A percentile compares a stretch with the other conserved stretches of the same genome.
Evolutionary conservation across 2,329 filamentous ascomycete genomes (phyloP).

Genomic region (Phialocephala subalpina): DNA sequence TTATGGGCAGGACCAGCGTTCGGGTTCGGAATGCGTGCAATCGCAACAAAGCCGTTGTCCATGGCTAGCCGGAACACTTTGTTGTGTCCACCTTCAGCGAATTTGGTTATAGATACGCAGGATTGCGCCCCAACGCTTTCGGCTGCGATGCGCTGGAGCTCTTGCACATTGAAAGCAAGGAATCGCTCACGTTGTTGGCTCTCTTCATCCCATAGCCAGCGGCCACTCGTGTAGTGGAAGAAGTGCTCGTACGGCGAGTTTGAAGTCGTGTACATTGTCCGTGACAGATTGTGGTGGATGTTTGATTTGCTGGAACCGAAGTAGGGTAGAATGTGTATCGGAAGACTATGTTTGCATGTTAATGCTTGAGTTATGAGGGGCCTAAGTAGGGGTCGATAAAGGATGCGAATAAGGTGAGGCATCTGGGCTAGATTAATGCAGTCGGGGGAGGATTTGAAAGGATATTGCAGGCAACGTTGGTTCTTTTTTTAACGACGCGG

Average conservation of each 20-base stretch:
- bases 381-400: no score
- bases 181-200: slow-evolving; percentile 45
- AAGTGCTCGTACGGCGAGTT: slow-evolving; percentile 32
- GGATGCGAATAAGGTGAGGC: no score
- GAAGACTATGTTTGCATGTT: no score
- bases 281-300: slow-evolving; percentile 1
- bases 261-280: not conserved
- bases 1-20: slow-evolving; percentile 31
- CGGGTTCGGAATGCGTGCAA: slow-evolving; percentile 37
- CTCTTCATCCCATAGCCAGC: slow-evolving; percentile 48
- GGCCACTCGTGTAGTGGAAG: slow-evolving; percentile 45
- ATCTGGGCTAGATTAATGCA: no score
- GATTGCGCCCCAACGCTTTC: slow-evolving; percentile 40
- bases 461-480: no score
- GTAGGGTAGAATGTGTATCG: no score
- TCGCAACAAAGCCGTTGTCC: slow-evolving; percentile 40
- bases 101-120: slow-evolving; percentile 48
- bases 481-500: no score
- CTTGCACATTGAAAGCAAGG: slow-evolving; percentile 45
- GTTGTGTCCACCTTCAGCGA: slow-evolving; percentile 48
- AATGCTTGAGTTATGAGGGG: no score
- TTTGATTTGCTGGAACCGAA: no score
- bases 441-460: no score
- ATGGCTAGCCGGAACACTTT: slow-evolving; percentile 47
- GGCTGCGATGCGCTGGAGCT: slow-evolving; percentile 45